phyloP scores from a whole-genome alignment of 73 alveolate genomes.

The Paramecium biaurelia region DNA sequence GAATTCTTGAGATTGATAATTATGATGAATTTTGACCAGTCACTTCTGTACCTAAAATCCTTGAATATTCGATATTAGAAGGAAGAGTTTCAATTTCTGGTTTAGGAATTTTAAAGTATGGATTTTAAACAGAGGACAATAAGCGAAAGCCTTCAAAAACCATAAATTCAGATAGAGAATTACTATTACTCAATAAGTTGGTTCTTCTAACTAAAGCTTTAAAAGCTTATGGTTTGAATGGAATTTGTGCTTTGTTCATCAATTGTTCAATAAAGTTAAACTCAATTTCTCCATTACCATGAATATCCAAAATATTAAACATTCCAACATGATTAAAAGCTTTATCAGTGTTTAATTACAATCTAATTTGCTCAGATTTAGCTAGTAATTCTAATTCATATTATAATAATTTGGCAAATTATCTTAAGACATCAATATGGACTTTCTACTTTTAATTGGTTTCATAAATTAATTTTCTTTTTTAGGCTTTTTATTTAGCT shows the following conservation, averaged over 20 bases:
- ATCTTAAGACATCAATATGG: not conserved
- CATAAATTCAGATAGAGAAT: not conserved
- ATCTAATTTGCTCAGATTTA: not conserved
- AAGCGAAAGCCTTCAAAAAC: not conserved
- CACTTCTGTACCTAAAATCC: not conserved
- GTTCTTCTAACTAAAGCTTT: not conserved
- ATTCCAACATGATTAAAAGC: not conserved
- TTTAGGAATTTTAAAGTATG: not conserved
- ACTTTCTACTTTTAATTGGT: not conserved
- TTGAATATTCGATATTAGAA: not conserved
- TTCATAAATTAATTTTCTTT: not conserved
- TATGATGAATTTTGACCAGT: not conserved
- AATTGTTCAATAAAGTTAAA: not conserved
- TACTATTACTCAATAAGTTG: not conserved
- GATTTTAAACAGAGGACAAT: not conserved
- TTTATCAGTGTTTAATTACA: not conserved
- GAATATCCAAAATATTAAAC: not conserved
- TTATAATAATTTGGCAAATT: not conserved
- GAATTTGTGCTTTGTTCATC: conserved; percentile 1
- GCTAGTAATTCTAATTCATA: not conserved
- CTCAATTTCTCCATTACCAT: not conserved
- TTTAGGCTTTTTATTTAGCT: not conserved
- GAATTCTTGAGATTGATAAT: not conserved
- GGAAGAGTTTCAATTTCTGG: not conserved
- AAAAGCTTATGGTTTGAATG: not conserved